Evolutionary conservation across 2,329 filamentous ascomycete species (phyloP).

Genomic region (Aotearoamyces nothofagi): DNA sequence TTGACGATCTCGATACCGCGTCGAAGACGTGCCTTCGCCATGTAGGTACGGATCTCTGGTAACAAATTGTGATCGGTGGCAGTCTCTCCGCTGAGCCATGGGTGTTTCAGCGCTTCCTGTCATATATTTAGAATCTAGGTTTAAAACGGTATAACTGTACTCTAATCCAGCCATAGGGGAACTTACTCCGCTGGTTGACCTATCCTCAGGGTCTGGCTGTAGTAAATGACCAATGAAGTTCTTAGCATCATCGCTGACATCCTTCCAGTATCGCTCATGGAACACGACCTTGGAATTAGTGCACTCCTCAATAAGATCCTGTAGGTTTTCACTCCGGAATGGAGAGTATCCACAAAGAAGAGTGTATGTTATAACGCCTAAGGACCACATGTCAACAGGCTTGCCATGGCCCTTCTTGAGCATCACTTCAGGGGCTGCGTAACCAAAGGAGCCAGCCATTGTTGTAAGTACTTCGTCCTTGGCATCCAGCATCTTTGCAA

Average conservation of each 20-base stretch:
- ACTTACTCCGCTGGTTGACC: slow-evolving; percentile 64
- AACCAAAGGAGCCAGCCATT: slow-evolving; percentile 97
- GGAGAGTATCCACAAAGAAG: slow-evolving; percentile 96
- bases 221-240: slow-evolving; percentile 78
- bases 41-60: slow-evolving; percentile 90
- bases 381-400: slow-evolving; percentile 97
- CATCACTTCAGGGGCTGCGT: slow-evolving; percentile 97
- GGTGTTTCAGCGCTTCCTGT: slow-evolving; percentile 63
- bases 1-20: slow-evolving; percentile 94
- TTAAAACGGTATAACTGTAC: no score
- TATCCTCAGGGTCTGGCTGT: slow-evolving; percentile 60
- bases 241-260: slow-evolving; percentile 90
- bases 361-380: slow-evolving; percentile 97
- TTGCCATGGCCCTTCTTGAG: slow-evolving; percentile 94
- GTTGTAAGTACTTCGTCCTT: slow-evolving; percentile 88
- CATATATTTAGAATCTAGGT: slow-evolving; percentile 8
- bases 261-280: slow-evolving; percentile 97
- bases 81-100: slow-evolving; percentile 81
- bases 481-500: slow-evolving; percentile 91
- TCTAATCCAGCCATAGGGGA: no score
- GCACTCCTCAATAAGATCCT: slow-evolving; percentile 91
- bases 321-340: slow-evolving; percentile 87
- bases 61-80: slow-evolving; percentile 94
- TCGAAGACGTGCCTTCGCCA: slow-evolving; percentile 78
- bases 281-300: slow-evolving; percentile 73